Evolutionary conservation across 2,329 filamentous ascomycete species (phyloP), one percentile per base, ranked within the genome.

Genomic region (Drechslerella coelobrocha): DNA sequence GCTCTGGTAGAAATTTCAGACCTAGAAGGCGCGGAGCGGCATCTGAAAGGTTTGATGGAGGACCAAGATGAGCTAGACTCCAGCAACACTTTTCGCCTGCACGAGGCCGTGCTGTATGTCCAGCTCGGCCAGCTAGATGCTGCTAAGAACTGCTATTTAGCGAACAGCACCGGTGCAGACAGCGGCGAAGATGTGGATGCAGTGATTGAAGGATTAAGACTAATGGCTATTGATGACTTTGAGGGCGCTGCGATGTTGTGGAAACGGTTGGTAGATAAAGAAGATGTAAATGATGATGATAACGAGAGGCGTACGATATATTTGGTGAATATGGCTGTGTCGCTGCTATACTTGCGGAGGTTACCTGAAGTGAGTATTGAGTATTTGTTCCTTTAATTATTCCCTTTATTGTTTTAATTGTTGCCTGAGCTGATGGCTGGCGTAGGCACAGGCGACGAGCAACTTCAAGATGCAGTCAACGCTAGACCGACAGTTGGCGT

Each of bases 1-100:
- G 87, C 88, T 0, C 80, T 94, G 26, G 83, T 93, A 4, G 90
- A 94, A 78, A 95, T 97, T 87, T 91, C 91, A 7, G 93, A 99
- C 77, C 78, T 95, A 0, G 86, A 89, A 1, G 91, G 90, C 2
- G 94, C 93, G 0, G 86, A 84, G 0, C 82, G 88, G 27, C 91
- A 95, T 75, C 81, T 99, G 1, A 81, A 82, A 19, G 86, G 83
- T 2, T 78, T 96, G 12, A 80, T 76, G 26, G 76, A 75, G 0
- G 69, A 71, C 6, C 54, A 51, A 14, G 66, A 71, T 26, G 59
- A 62, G 7, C 12, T 71, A 26, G 66, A 71, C 54, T 6, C 45
- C 41, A 43, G 41, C 10, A 50, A 59, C n/a, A 50, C 53, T 23
- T 71, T 63, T 54, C 50, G 66, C 4, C 59, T 71, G 31, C 59